Base-by-base conservation (phyloP, 2,329 filamentous ascomycete genomes). In the Colletotrichum destructivum region DNA sequence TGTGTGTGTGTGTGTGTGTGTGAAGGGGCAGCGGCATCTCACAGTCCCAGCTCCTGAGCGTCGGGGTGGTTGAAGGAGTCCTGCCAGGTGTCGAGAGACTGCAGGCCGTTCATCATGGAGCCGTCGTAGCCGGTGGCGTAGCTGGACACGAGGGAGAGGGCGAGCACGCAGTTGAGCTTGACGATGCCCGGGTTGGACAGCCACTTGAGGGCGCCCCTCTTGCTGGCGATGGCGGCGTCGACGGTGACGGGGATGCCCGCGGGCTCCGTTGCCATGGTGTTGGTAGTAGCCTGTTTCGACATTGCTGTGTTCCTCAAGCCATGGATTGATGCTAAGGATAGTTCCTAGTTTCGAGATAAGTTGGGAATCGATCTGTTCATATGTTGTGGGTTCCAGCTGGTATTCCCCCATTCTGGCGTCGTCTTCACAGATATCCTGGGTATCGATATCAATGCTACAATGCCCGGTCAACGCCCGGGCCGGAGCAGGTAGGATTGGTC, bases 101-200 rank as follows among this genome's bases (percentile, higher is more conserved):
- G 83, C 1, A 84, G 76, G 2, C 82, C 83, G 69, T 85, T 85
- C 79, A 83, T 83, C 69, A 85, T 78, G 1, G 82, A 83, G 12
- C 81, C 79, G 49, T 79, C 77, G 62, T 76, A 78, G 11, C 77
- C 76, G 9, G 63, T 71, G 7, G 68, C 69, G 59, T 71, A 71
- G 23, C 64, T 68, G 16, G 69, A 69, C 4, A 71, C 69, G 18
- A 71, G 47, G 2, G 69, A 71, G 21, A 71, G n/a, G 9, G 12
- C 64, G 26, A 71, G 59, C 1, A 69, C 49, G 11, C 57, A 68
- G 46, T 68, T 71, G 3, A 71, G 46, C 21, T 71, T 71, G 26
- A 71, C 26, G 4, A 71, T 71, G 1, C 69, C 69, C 57, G 57
- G 44, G 52, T 71, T 71, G 1, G 64, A 62, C 12, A 71, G 31